Conservation (phyloP, 768 basidiomycete species). For the Atractiella rhizophila region DNA sequence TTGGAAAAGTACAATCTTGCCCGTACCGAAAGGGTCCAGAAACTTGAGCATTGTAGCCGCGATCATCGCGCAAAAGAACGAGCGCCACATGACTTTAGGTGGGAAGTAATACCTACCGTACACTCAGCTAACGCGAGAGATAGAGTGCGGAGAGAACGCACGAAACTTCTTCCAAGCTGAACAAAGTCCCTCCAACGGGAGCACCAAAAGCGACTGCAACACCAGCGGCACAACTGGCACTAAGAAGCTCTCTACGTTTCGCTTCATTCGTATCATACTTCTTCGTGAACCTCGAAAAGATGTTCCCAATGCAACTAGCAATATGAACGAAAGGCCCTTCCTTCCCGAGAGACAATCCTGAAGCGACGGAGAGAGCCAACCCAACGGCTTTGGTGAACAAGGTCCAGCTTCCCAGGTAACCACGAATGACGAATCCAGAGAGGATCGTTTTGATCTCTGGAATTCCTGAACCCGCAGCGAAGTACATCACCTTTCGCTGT, state of each 20-base stretch:
- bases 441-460: conserved; percentile 91
- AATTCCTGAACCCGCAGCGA: conserved; percentile 77
- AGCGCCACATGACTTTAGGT: conserved; percentile 89
- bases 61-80: conserved; percentile 69
- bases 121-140: neutral
- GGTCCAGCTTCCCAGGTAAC: conserved; percentile 74
- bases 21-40: conserved; percentile 83
- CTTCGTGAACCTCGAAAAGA: conserved; percentile 51
- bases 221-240: conserved; percentile 87
- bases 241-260: conserved; percentile 79
- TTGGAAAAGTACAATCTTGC: conserved; percentile 75
- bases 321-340: conserved; percentile 70
- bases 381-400: conserved; percentile 71
- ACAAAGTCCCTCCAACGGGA: conserved; percentile 39
- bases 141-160: neutral
- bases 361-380: conserved; percentile 68
- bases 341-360: conserved; percentile 58
- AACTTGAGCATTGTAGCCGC: conserved; percentile 55
- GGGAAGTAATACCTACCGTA: conserved; percentile 54
- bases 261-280: conserved; percentile 97
- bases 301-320: conserved; percentile 75
- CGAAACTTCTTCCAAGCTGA: conserved; percentile 13
- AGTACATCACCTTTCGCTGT: conserved; percentile 13
- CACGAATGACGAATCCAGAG: conserved; percentile 87
- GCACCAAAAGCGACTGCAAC: conserved; percentile 95